Percentiles rank a stretch among this genome's conserved stretches.
Evolutionary conservation across 441 rosid genomes (phyloP).

Genomic region (Aleurites moluccanus): DNA sequence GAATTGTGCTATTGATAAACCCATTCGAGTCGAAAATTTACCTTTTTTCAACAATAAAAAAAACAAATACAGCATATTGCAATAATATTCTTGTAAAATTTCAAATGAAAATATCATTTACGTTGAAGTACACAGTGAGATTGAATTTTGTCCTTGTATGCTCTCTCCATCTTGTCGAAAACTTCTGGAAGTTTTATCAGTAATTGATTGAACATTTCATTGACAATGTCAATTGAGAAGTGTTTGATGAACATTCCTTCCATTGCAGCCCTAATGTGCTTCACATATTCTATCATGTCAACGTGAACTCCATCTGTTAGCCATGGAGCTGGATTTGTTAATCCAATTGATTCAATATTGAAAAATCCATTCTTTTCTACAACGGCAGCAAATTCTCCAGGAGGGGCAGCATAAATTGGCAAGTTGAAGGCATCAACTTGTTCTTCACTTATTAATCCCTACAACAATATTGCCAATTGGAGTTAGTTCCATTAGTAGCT

Average conservation of each 20-base stretch:
- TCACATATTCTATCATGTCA: slow-evolving; percentile 21
- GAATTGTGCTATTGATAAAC: too few relatives aligned
- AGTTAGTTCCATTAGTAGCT: too few relatives aligned
- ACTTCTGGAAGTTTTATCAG: slow-evolving; percentile 20
- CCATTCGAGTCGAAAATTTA: too few relatives aligned
- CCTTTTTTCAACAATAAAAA: too few relatives aligned
- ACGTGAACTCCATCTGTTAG: slow-evolving; percentile 20
- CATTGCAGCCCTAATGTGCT: slow-evolving; percentile 41
- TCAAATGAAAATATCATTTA: not conserved
- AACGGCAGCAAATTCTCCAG: slow-evolving; percentile 28
- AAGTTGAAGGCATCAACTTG: slow-evolving; percentile 45
- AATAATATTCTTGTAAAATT: too few relatives aligned
- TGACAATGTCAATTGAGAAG: slow-evolving; percentile 24
- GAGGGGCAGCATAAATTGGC: slow-evolving; percentile 39
- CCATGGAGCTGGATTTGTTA: slow-evolving; percentile 30
- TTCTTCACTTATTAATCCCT: slow-evolving; percentile 44
- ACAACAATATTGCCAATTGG: not conserved
- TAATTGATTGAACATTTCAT: slow-evolving; percentile 33
- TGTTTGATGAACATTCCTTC: slow-evolving; percentile 41
- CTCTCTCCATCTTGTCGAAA: slow-evolving; percentile 30
- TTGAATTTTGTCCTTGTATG: slow-evolving; percentile 36
- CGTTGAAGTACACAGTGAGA: slow-evolving; percentile 34
- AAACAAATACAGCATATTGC: too few relatives aligned
- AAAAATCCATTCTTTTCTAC: slow-evolving; percentile 37
- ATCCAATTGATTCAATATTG: slow-evolving; percentile 31